Base-by-base conservation (phyloP, 345 rosid species). In the Gossypium rotundifolium region DNA sequence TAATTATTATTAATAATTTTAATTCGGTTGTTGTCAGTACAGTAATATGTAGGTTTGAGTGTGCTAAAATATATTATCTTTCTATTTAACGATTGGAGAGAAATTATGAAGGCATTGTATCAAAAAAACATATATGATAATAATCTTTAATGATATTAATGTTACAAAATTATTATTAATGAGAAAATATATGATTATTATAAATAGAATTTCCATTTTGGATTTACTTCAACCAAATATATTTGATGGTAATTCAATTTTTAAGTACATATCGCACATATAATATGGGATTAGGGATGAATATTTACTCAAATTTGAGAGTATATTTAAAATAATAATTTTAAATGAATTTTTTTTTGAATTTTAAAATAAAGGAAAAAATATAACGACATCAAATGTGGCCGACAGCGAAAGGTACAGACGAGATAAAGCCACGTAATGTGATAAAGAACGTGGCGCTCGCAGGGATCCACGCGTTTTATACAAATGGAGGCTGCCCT, bases 381-480 rank as follows among this genome's bases (percentile, higher is more conserved):
- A 45, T 1, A 27, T 16, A 14, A 23, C 55, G 57, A 48, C 42
- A 48, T 38, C 20, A 38, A 9, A 71, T 42, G 14, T 53, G 51
- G 67, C 79, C 71, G 79, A 77, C 79, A 77, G 18, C 3, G 23
- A 63, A 54, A 71, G 49, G 2, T 42, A 53, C 57, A 58, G 72
- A 25, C 25, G 65, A 77, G 18, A 71, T 7, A n/a, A 54, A 20
- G 71, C 71, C 79, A 77, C 79, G 79, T 52, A 7, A 29, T 7
- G 16, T 0, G 14, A 25, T 8, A 27, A 77, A 40, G 22, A 75
- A 46, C 20, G 11, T 22, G 48, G 79, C 48, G 71, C 9, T 12
- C 25, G 4, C 3, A 18, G 27, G 2, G 27, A 44, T 51, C 79
- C 79, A 71, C 79, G 79, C 62, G 29, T 46, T 20, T n/a, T 70